Evolutionary conservation across 2,329 filamentous ascomycete genomes (phyloP).

Genomic region (Exophiala spinifera): DNA sequence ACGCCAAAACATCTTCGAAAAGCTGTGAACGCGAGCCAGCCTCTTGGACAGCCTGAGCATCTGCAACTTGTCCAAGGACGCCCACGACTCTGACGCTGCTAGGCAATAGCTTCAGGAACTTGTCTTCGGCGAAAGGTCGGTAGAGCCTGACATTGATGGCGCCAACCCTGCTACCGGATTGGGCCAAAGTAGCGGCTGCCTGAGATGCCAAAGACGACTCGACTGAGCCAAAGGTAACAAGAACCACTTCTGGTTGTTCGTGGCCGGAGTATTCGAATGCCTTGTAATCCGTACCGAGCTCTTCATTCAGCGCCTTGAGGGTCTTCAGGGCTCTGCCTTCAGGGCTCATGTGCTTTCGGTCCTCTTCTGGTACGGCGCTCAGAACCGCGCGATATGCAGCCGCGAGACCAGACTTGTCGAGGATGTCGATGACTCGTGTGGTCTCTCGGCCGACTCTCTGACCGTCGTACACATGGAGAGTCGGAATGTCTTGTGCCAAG

Average conservation of each 20-base stretch:
- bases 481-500: slow-evolving; percentile 73
- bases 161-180: slow-evolving; percentile 73
- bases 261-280: slow-evolving; percentile 95
- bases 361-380: slow-evolving; percentile 58
- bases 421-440: slow-evolving; percentile 74
- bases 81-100: slow-evolving; percentile 70
- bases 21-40: slow-evolving; percentile 75
- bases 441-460: slow-evolving; percentile 79
- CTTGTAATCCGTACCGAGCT: slow-evolving; percentile 89
- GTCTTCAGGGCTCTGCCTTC: slow-evolving; percentile 70
- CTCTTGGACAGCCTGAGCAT: slow-evolving; percentile 70
- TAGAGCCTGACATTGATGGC: slow-evolving; percentile 91
- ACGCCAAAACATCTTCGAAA: slow-evolving; percentile 85
- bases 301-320: slow-evolving; percentile 74
- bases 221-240: slow-evolving; percentile 89
- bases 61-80: slow-evolving; percentile 83
- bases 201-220: slow-evolving; percentile 85
- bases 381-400: slow-evolving; percentile 66
- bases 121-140: slow-evolving; percentile 90
- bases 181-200: slow-evolving; percentile 68
- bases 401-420: slow-evolving; percentile 68
- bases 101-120: slow-evolving; percentile 80
- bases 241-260: slow-evolving; percentile 70
- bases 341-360: slow-evolving; percentile 66
- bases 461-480: slow-evolving; percentile 84